Evolutionary conservation across 257 asterid species (phyloP).

Genomic region (Forsythia suspensa): DNA sequence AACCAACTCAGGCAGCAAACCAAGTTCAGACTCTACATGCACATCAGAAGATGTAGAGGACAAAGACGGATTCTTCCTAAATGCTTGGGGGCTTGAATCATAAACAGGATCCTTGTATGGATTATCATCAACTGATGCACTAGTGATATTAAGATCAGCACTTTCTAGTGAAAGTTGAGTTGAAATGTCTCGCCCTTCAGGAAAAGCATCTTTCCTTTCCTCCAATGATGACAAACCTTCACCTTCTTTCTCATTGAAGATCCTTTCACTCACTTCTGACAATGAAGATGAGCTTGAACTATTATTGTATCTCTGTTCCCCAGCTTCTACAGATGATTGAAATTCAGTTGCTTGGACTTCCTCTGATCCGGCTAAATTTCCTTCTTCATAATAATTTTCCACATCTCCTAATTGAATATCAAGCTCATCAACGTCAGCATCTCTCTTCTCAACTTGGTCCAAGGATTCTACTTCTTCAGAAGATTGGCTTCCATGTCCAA

Average conservation of each 20-base stretch:
- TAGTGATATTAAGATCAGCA: constrained; percentile 25
- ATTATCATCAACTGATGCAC: constrained; percentile 27
- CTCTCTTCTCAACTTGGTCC: constrained; percentile 35
- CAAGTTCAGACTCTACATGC: constrained; percentile 46
- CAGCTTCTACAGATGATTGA: constrained; percentile 22
- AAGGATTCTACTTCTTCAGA: constrained; percentile 47
- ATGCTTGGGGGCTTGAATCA: constrained; percentile 58
- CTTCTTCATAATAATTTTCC: constrained; percentile 22
- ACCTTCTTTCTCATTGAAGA: constrained; percentile 43
- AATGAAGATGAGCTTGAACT: constrained; percentile 70
- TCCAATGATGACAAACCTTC: constrained; percentile 37
- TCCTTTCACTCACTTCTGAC: constrained; percentile 63
- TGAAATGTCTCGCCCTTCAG: constrained; percentile 33
- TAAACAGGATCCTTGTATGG: constrained; percentile 56
- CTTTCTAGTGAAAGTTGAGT: constrained; percentile 36
- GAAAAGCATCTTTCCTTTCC: constrained; percentile 26
- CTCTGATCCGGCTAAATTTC: constrained; percentile 19
- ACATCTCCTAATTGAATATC: constrained; percentile 9
- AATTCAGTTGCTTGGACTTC: constrained; percentile 12
- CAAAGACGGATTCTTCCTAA: constrained; percentile 38
- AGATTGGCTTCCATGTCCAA: constrained; percentile 72
- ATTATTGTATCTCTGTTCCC: constrained; percentile 26
- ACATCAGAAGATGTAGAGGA: constrained; percentile 49
- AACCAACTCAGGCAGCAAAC: constrained; percentile 31
- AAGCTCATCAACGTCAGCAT: constrained; percentile 20